These are phyloP conservation scores for Gossypium gossypioides DNA, from an alignment of 441 rosid genomes.

Conservation along the genomic window DNA sequence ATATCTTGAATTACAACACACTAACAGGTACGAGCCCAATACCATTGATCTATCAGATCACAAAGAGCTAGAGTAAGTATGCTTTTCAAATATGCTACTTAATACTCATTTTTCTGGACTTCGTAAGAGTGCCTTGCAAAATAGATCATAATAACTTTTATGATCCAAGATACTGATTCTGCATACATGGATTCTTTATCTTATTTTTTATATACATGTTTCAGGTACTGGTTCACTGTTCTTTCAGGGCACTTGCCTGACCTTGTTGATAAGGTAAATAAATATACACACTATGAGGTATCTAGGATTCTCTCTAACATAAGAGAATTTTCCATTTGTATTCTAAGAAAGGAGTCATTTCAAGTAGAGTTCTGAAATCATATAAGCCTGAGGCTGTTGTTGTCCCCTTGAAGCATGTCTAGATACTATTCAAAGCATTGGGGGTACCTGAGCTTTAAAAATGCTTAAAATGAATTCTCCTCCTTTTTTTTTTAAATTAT, in stretches of 20 bases:
- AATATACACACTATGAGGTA: not conserved
- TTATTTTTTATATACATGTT: conserved; percentile 15
- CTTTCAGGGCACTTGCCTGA: conserved; percentile 83
- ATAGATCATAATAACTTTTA: not conserved
- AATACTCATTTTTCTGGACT: conserved; percentile 5
- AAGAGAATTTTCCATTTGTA: not conserved
- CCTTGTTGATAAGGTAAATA: conserved; percentile 81
- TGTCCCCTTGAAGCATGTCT: not conserved
- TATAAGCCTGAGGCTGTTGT: not conserved
- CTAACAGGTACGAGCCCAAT: conserved; percentile 89
- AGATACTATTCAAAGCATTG: not conserved
- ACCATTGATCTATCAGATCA: conserved; percentile 88
- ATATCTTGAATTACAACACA: conserved; percentile 15
- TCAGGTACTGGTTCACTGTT: conserved; percentile 93
- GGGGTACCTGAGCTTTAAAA: not conserved
- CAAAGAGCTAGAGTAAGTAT: conserved; percentile 80
- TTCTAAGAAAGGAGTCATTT: not conserved
- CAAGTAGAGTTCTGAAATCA: not conserved
- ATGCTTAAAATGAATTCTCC: not conserved
- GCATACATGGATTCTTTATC: conserved; percentile 10
- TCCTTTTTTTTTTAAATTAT: not conserved
- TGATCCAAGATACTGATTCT: not conserved
- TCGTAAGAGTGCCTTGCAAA: not conserved
- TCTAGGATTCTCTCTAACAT: not conserved
- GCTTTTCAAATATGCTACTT: conserved; percentile 8